A percentile compares a stretch with the other conserved stretches of the same genome.
These are phyloP conservation scores for Beta lomatogona DNA, from an alignment of 179 eudicot genomes.

Conservation along the genomic window DNA sequence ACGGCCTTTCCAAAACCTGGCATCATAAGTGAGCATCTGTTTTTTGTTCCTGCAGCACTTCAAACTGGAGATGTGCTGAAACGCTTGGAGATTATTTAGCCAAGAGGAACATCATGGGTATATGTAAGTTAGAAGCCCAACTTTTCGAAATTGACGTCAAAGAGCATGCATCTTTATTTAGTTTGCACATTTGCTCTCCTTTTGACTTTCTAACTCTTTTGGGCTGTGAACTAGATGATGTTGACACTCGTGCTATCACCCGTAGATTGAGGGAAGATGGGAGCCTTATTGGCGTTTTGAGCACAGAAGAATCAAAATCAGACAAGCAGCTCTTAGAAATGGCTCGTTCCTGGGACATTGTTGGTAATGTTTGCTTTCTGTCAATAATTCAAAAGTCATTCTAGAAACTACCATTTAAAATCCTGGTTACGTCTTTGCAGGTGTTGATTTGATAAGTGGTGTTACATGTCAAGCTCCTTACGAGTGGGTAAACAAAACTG, in stretches of 20 bases:
- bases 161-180: neutral
- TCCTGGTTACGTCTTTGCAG: slow-evolving; percentile 41
- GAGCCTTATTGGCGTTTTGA: slow-evolving; percentile 93
- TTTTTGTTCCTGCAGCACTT: slow-evolving; percentile 55
- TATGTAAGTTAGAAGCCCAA: slow-evolving; percentile 57
- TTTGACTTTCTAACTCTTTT: slow-evolving; percentile 11
- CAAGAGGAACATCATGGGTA: slow-evolving; percentile 92
- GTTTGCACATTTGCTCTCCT: neutral
- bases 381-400: neutral
- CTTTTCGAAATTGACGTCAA: neutral
- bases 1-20: neutral
- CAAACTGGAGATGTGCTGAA: slow-evolving; percentile 86
- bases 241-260: slow-evolving; percentile 97
- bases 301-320: slow-evolving; percentile 80
- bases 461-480: slow-evolving; percentile 83
- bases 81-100: slow-evolving; percentile 82
- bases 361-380: slow-evolving; percentile 50
- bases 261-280: slow-evolving; percentile 95
- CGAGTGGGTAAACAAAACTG: slow-evolving; percentile 79
- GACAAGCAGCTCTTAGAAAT: slow-evolving; percentile 80
- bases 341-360: slow-evolving; percentile 91
- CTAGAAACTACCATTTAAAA: neutral
- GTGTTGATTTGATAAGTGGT: slow-evolving; percentile 88
- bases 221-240: slow-evolving; percentile 65
- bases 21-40: neutral